Base-by-base conservation (phyloP, 225 moss, liverwort and hornwort genomes). In the Anthoceros angustus region DNA sequence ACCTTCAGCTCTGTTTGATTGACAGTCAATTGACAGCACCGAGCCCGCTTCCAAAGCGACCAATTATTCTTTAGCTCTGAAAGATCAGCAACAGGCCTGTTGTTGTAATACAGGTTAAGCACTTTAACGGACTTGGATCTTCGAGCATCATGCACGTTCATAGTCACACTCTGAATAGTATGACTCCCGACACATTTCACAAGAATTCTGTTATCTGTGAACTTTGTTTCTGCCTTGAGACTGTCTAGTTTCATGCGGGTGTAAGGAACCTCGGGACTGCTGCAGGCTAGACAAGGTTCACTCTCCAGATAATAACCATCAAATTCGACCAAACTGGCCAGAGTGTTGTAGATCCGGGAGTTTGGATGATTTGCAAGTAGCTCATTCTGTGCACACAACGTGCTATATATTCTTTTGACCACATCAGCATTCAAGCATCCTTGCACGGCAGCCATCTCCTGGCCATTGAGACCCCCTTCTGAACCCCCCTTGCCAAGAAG, bases 141-240 rank as follows among this genome's bases (percentile, higher is more conserved):
- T 42, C 98, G 98, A 16, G 89, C 98, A 77, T 99, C 98, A 80
- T 99, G 92, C 64, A 99, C 98, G 77, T 92, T 99, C 98, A 99
- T 99, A 62, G 87, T 99, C 69, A 99, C 98, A 73, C 89, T 89
- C 82, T 99, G 98, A 65, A 99, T 92, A 32, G 98, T 92, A 66
- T 99, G 98, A 76, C 98, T 99, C 40, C 92, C 98, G 21, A 99
- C 87, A 72, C 98, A 99, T 69, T 99, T 99, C 66, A 99, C 98
- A 71, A 99, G 74, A 73, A 99, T 99, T 23, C 98, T 79, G 39
- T 99, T 92, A 63, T 92, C 98, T 42, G 98, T 99, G 72, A 87
- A 99, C 66, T 99, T 99, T 0, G 92, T 89, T 80, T 99, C 98
- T 61, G 92, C 87, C 79, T 99, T 99, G 0, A 99, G 84, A 68